A percentile compares a stretch with the other conserved stretches of the same genome.
These are phyloP conservation scores for Exophiala calicioides DNA, from an alignment of 2,329 filamentous ascomycete genomes.

Conservation along the genomic window DNA sequence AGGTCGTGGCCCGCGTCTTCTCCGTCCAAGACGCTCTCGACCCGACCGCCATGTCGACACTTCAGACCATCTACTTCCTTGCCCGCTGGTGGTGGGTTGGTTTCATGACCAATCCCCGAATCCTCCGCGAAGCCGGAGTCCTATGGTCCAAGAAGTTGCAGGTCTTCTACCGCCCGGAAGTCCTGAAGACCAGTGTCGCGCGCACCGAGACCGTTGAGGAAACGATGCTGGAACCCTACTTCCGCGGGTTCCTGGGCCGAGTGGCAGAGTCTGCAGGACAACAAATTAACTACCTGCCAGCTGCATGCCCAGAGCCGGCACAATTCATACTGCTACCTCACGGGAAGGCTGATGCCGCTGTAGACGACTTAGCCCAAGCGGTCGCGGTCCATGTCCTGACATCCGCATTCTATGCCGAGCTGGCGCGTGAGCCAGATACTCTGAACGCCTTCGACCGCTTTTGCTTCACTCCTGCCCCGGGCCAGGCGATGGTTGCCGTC, in stretches of 20 bases:
- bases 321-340: neutral
- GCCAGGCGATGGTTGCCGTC: conserved; percentile 14
- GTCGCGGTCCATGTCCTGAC: conserved; percentile 18
- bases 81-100: conserved; percentile 25
- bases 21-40: conserved; percentile 8
- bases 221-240: conserved; percentile 16
- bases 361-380: neutral
- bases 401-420: conserved; percentile 22
- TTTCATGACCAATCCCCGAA: conserved; percentile 23
- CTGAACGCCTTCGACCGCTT: conserved; percentile 6
- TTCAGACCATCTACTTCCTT: conserved; percentile 12
- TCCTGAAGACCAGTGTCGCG: conserved; percentile 18
- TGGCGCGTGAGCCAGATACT: conserved; percentile 6
- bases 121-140: conserved; percentile 20
- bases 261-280: neutral
- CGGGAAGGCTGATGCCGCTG: neutral
- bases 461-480: conserved; percentile 10
- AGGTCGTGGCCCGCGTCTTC: conserved; percentile 23
- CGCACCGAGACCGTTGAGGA: conserved; percentile 19
- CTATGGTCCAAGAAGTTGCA: conserved; percentile 22
- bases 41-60: conserved; percentile 4
- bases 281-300: conserved; percentile 14
- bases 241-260: conserved; percentile 7
- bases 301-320: conserved; percentile 1
- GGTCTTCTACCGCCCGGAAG: conserved; percentile 25